Evolutionary conservation across 2,329 filamentous ascomycete species (phyloP).

Genomic region (Calonectria montana): DNA sequence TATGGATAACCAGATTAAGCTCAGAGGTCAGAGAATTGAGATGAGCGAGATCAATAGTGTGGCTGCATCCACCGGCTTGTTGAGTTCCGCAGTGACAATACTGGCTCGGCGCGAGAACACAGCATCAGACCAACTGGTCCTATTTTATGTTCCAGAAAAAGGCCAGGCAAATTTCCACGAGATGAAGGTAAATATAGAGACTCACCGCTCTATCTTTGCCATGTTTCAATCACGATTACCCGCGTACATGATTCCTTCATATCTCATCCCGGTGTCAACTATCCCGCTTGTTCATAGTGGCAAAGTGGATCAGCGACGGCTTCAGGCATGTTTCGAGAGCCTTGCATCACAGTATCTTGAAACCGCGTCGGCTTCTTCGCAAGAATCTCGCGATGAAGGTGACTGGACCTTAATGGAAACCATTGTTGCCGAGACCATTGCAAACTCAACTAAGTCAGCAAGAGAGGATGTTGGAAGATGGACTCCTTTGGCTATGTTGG

Average conservation of each 20-base stretch:
- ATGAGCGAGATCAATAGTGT: constrained; percentile 78
- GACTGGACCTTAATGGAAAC: constrained; percentile 68
- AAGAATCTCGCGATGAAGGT: constrained; percentile 45
- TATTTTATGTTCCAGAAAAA: constrained; percentile 72
- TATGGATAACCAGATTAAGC: constrained; percentile 83
- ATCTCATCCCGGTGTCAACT: constrained; percentile 74
- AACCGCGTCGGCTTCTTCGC: constrained; percentile 36
- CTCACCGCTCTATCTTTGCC: constrained; percentile 62
- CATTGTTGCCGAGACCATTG: constrained; percentile 65
- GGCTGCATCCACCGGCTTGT: constrained; percentile 62
- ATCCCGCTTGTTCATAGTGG: constrained; percentile 81
- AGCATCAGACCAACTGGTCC: constrained; percentile 66
- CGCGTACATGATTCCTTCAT: constrained; percentile 82
- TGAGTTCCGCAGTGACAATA: constrained; percentile 73
- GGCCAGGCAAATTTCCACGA: constrained; percentile 45
- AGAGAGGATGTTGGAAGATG: constrained; percentile 65
- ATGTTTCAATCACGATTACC: constrained; percentile 69
- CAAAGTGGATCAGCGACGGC: constrained; percentile 73
- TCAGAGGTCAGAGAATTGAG: constrained; percentile 84
- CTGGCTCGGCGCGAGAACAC: constrained; percentile 58
- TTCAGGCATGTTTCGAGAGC: constrained; percentile 60
- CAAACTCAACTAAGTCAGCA: constrained; percentile 59
- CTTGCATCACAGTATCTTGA: constrained; percentile 61
- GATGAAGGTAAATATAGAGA: constrained; percentile 49
- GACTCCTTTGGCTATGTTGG: constrained; percentile 81